These are phyloP conservation scores for Microglena sp. DNA, from an alignment of 139 green algal species.

Conservation along the genomic window DNA sequence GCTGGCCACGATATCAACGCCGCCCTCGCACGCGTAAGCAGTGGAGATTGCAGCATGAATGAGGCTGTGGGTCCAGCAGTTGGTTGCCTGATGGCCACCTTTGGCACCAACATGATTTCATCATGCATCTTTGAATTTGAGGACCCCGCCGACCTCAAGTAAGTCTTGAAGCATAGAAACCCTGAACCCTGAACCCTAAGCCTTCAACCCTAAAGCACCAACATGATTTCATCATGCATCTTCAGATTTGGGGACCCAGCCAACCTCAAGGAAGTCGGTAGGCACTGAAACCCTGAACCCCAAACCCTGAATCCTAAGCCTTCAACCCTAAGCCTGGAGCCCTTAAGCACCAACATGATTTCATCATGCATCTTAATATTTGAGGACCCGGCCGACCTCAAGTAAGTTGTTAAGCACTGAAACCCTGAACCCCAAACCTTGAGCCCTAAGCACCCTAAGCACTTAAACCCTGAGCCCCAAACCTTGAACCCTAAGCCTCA, in stretches of 20 bases:
- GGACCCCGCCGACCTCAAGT: conserved; percentile 44
- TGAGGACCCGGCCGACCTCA: conserved; percentile 46
- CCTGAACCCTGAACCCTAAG: background rate
- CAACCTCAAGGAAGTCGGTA: conserved; percentile 6
- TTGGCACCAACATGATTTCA: conserved; percentile 60
- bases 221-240: conserved; percentile 52
- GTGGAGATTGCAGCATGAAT: conserved; percentile 32
- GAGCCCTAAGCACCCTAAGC: too few relatives aligned
- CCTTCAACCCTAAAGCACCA: too few relatives aligned
- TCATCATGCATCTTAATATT: conserved; percentile 61
- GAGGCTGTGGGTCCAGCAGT: conserved; percentile 45
- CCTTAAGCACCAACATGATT: conserved; percentile 63
- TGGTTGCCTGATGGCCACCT: conserved; percentile 62
- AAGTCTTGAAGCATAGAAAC: background rate
- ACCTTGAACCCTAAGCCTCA: too few relatives aligned
- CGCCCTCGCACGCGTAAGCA: conserved; percentile 23
- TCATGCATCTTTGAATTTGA: conserved; percentile 63
- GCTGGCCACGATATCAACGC: conserved; percentile 20
- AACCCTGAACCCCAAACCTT: background rate
- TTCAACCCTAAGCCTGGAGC: too few relatives aligned
- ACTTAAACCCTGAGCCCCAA: too few relatives aligned
- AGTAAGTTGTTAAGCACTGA: conserved; percentile 13
- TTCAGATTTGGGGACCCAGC: background rate
- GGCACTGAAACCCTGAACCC: too few relatives aligned
- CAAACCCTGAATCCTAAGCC: too few relatives aligned